These are phyloP conservation scores for Aspergillus niger DNA, from an alignment of 2,329 filamentous ascomycete species.

Conservation along the genomic window DNA sequence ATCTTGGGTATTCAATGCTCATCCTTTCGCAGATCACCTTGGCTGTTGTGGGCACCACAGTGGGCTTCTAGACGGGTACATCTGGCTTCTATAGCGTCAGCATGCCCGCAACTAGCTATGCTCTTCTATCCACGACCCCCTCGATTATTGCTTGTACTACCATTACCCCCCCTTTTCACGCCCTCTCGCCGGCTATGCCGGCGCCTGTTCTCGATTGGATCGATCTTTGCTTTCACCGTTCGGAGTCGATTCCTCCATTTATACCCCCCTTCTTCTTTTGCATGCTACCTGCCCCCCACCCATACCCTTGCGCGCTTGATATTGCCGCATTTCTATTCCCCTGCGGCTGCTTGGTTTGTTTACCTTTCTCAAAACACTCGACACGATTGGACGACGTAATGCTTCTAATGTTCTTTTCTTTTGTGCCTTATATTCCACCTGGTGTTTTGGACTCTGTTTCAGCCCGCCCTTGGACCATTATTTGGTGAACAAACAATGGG, in stretches of 20 bases:
- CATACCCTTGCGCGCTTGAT: slow-evolving; percentile 7
- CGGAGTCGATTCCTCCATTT: slow-evolving; percentile 15
- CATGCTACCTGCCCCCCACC: background rate
- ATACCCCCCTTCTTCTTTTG: slow-evolving; percentile 15
- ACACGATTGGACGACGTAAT: slow-evolving; percentile 37
- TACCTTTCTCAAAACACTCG: slow-evolving; percentile 27
- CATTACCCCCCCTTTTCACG: background rate
- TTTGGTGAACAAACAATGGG: background rate
- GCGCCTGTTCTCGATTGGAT: slow-evolving; percentile 10
- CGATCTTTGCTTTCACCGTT: slow-evolving; percentile 11
- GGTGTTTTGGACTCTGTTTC: slow-evolving; percentile 15
- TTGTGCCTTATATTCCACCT: slow-evolving; percentile 13
- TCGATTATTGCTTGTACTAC: background rate
- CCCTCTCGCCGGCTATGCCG: slow-evolving; percentile 14
- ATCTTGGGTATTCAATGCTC: slow-evolving; percentile 1
- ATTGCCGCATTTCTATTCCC: slow-evolving; percentile 10
- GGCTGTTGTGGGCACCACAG: slow-evolving; percentile 36
- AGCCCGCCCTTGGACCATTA: slow-evolving; percentile 10
- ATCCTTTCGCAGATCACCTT: slow-evolving; percentile 29
- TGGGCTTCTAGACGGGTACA: slow-evolving; percentile 30
- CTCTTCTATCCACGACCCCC: background rate
- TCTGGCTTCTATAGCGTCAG: background rate
- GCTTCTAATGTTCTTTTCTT: slow-evolving; percentile 30
- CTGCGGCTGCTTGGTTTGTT: slow-evolving; percentile 20
- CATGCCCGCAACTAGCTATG: background rate